Percentiles rank a stretch among this genome's conserved stretches.
Evolutionary conservation across 129 eudicot species (phyloP).

Genomic region (Centella asiatica): DNA sequence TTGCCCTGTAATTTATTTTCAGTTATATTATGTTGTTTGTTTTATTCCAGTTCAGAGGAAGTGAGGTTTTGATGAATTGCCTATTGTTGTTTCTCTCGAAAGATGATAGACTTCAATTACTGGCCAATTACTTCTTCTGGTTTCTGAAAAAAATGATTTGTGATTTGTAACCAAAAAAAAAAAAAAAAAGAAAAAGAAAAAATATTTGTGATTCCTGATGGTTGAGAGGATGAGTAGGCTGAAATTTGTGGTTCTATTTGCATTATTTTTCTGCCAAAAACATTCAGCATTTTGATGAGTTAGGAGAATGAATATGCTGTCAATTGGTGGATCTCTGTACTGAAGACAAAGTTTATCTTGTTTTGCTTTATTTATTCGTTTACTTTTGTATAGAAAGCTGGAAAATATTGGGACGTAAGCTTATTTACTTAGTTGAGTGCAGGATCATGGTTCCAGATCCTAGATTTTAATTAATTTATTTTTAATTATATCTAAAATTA

Average conservation of each 20-base stretch:
- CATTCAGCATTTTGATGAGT: neutral
- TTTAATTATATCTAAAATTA: neutral
- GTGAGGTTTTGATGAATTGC: too few relatives aligned
- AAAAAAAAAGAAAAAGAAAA: too few relatives aligned
- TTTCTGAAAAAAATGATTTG: too few relatives aligned
- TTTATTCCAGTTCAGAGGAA: too few relatives aligned
- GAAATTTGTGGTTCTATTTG: neutral
- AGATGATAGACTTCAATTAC: too few relatives aligned
- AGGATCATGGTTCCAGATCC: neutral
- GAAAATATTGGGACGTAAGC: neutral
- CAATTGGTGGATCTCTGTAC: slow-evolving; percentile 6
- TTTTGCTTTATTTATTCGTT: slow-evolving; percentile 1
- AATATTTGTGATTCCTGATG: neutral
- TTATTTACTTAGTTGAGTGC: neutral
- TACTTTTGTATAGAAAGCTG: neutral
- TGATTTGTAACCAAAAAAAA: too few relatives aligned
- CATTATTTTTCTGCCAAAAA: neutral
- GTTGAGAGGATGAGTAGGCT: neutral
- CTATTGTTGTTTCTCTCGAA: too few relatives aligned
- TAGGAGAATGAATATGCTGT: slow-evolving; percentile 3
- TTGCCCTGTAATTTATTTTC: neutral
- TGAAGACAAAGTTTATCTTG: neutral
- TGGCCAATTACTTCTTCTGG: too few relatives aligned
- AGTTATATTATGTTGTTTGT: too few relatives aligned
- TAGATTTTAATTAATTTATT: too few relatives aligned